phyloP scores from a whole-genome alignment of 1,284 basidiomycete genomes.

The Phellopilus nigrolimitatus region DNA sequence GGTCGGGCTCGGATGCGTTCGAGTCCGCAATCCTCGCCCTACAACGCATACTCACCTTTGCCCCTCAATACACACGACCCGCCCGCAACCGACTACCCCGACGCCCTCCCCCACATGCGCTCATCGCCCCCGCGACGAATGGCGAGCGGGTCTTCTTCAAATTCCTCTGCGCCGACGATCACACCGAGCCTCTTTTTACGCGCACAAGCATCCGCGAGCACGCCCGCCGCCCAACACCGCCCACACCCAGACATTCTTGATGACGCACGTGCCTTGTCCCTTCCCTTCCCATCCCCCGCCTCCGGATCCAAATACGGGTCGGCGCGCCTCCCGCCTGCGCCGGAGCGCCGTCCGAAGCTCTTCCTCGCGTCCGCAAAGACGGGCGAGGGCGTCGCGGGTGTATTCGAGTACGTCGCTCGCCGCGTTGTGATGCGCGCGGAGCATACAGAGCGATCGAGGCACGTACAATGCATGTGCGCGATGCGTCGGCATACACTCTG shows the following conservation, averaged over 20 bases:
- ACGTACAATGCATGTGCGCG: slow-evolving; percentile 28
- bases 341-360: slow-evolving; percentile 50
- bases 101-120: slow-evolving; percentile 19
- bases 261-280: slow-evolving; percentile 1
- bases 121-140: slow-evolving; percentile 29
- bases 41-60: slow-evolving; percentile 33
- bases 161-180: slow-evolving; percentile 53
- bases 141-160: slow-evolving; percentile 41
- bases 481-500: slow-evolving; percentile 24
- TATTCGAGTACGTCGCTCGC: slow-evolving; percentile 64
- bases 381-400: slow-evolving; percentile 59
- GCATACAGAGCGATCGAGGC: slow-evolving; percentile 48
- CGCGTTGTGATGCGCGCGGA: slow-evolving; percentile 58
- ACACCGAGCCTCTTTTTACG: slow-evolving; percentile 56
- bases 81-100: slow-evolving; percentile 26
- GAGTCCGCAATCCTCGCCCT: slow-evolving; percentile 56
- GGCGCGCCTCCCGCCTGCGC: slow-evolving; percentile 25
- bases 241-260: slow-evolving; percentile 19
- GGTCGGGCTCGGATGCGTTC: slow-evolving; percentile 32
- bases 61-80: slow-evolving; percentile 23
- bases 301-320: slow-evolving; percentile 19
- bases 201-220: slow-evolving; percentile 25
- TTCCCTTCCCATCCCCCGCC: slow-evolving; percentile 11
- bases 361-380: slow-evolving; percentile 75
- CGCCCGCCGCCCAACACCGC: slow-evolving; percentile 20